Evolutionary conservation across 352 stramenopile genomes (phyloP), one percentile per base, ranked within the genome.

Genomic region (Peronospora destructor): DNA sequence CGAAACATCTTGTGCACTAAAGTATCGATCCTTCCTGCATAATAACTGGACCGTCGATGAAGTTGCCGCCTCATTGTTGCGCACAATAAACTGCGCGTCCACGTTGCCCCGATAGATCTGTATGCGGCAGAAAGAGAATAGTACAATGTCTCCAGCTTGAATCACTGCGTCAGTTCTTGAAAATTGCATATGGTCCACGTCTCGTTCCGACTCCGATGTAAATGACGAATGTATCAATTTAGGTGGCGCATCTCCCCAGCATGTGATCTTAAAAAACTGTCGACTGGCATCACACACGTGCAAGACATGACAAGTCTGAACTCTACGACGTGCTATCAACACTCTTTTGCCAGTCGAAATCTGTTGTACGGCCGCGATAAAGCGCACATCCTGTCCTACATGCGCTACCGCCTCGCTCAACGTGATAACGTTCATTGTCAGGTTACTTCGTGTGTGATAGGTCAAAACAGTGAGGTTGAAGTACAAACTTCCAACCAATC

Each of bases 11-110:
- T 62, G 61, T 2, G 71, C 82, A 53, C 71, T 77, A 38, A 83
- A 81, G 50, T 82, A 85, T 5, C 64, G 58, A 29, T 74, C 70
- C 6, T 68, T 65, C 2, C 76, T 66, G 53, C 83, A 85, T 48
- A 87, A 49, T 30, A 87, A 63, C 45, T 81, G 71, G 19, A 70
- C 66, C 30, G 48, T 66, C 13, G 71, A 83, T n/a, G 67, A 62
- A 32, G 41, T 55, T 1, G 53, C 43, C 11, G 29, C 25, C 39
- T 64, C 40, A 8, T 67, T 49, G 17, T 56, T 61, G 12, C 49
- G 39, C 42, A 46, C 14, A 13, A 66, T 33, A 50, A 75, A 85
- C 46, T 84, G 72, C 29, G 74, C 72, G 45, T 82, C 74, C 12
- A 82, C 57, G 44, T 76, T 73, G 37, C 72, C 70, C 4, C 63